Evolutionary conservation across 306 rosid species (phyloP).

Genomic region (Malus asiatica): DNA sequence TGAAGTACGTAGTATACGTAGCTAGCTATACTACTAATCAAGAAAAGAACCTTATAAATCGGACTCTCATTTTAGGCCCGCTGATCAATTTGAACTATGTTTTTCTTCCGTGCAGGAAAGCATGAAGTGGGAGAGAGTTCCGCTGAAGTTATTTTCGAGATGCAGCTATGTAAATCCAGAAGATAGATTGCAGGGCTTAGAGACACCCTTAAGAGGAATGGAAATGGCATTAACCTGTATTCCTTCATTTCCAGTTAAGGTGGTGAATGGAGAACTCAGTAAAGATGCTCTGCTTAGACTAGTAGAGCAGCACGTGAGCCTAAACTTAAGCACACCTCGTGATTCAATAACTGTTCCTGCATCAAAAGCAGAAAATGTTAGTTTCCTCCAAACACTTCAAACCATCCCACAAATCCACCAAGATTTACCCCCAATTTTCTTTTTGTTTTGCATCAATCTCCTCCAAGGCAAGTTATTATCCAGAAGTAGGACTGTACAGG

Average conservation of each 20-base stretch:
- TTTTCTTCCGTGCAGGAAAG: conserved; percentile 34
- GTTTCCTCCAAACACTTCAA: conserved; percentile 39
- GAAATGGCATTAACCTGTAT: conserved; percentile 39
- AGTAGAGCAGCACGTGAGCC: conserved; percentile 31
- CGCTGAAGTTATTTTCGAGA: conserved; percentile 9
- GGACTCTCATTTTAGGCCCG: neutral
- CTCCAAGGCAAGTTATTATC: conserved; percentile 21
- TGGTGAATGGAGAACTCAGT: conserved; percentile 14
- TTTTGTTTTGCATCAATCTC: conserved; percentile 47
- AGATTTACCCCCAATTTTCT: conserved; percentile 49
- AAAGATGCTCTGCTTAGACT: conserved; percentile 32
- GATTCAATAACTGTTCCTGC: conserved; percentile 44
- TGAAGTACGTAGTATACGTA: neutral
- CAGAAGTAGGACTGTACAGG: neutral
- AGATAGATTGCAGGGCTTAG: conserved; percentile 32
- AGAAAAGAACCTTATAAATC: neutral
- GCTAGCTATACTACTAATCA: neutral
- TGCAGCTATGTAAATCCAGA: conserved; percentile 8
- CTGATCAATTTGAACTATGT: neutral
- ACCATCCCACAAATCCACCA: conserved; percentile 32
- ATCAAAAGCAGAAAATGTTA: conserved; percentile 19
- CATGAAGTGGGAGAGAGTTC: conserved; percentile 56
- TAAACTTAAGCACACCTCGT: conserved; percentile 16
- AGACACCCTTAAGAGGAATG: conserved; percentile 44
- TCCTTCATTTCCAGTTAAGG: conserved; percentile 36